Evolutionary conservation across 2,329 filamentous ascomycete species (phyloP).

Genomic region (Aspergillus amoenus): DNA sequence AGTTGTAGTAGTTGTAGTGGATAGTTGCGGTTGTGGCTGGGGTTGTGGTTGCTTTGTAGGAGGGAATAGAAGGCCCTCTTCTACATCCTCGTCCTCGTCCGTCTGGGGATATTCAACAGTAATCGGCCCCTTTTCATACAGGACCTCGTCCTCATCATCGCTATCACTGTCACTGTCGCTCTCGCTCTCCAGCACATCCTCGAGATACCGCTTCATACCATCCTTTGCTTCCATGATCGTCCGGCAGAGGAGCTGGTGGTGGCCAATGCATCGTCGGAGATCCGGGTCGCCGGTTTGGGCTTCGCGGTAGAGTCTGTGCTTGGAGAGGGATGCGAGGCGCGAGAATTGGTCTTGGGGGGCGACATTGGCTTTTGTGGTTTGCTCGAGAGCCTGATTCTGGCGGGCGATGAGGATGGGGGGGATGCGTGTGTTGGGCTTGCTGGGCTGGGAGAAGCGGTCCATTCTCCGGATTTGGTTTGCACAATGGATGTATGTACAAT

Average conservation of each 20-base stretch:
- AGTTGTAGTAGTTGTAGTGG: not conserved
- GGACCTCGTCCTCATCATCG: not conserved
- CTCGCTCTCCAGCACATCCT: conserved; percentile 9
- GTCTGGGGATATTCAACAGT: too few species aligned
- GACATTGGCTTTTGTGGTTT: not conserved
- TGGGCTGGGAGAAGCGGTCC: conserved; percentile 6
- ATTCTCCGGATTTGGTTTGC: not conserved
- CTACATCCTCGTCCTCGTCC: too few species aligned
- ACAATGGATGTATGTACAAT: not conserved
- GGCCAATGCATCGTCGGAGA: conserved; percentile 25
- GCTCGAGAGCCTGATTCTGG: conserved; percentile 8
- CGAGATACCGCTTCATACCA: conserved; percentile 15
- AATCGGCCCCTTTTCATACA: not conserved
- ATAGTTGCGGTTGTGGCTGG: not conserved
- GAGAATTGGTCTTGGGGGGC: not conserved
- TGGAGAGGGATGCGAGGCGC: conserved; percentile 18
- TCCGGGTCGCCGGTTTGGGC: conserved; percentile 17
- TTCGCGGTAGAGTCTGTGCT: conserved; percentile 19
- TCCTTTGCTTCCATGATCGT: conserved; percentile 19
- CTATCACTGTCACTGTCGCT: not conserved
- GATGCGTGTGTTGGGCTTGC: conserved; percentile 17
- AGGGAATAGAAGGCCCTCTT: not conserved
- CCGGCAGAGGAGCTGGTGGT: conserved; percentile 18
- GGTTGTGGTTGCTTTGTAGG: not conserved
- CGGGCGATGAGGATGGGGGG: conserved; percentile 15